Evolutionary conservation across 257 asterid species (phyloP).

Genomic region (Nicotiana otophora): DNA sequence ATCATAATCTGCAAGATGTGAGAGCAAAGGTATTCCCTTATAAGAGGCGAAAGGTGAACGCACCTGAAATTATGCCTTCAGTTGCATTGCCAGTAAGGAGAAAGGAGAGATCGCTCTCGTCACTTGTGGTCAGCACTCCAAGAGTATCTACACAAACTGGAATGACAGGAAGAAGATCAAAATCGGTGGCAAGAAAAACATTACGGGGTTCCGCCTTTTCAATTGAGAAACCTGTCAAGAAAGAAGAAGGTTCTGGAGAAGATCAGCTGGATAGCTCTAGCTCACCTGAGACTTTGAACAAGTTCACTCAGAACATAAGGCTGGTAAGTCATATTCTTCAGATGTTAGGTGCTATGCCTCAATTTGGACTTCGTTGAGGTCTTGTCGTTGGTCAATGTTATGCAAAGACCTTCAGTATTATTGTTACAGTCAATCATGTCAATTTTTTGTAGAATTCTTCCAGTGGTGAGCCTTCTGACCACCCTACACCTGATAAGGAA

Average conservation of each 20-base stretch:
- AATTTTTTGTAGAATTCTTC: conserved; percentile 48
- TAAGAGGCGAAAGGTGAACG: conserved; percentile 66
- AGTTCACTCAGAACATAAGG: conserved; percentile 47
- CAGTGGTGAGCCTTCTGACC: conserved; percentile 53
- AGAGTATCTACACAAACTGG: conserved; percentile 86
- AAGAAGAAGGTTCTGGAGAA: conserved; percentile 59
- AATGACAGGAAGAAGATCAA: conserved; percentile 88
- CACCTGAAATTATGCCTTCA: conserved; percentile 65
- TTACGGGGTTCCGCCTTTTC: conserved; percentile 70
- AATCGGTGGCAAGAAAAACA: conserved; percentile 75
- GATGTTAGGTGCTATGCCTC: conserved; percentile 4
- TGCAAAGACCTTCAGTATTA: neutral
- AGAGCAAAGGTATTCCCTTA: conserved; percentile 86
- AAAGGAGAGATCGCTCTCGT: conserved; percentile 94
- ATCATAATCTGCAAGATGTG: conserved; percentile 88
- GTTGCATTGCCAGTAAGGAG: conserved; percentile 77
- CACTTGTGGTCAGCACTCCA: conserved; percentile 92
- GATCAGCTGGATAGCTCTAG: conserved; percentile 71
- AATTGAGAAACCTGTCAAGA: conserved; percentile 68
- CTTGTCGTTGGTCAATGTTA: neutral
- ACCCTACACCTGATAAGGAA: conserved; percentile 38
- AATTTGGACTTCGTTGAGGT: neutral
- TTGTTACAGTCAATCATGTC: conserved; percentile 15
- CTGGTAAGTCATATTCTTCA: conserved; percentile 48
- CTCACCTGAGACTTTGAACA: conserved; percentile 66